These are phyloP conservation scores for Backusella tuberculispora DNA, from an alignment of 192 early-diverging fungal species.

Conservation along the genomic window DNA sequence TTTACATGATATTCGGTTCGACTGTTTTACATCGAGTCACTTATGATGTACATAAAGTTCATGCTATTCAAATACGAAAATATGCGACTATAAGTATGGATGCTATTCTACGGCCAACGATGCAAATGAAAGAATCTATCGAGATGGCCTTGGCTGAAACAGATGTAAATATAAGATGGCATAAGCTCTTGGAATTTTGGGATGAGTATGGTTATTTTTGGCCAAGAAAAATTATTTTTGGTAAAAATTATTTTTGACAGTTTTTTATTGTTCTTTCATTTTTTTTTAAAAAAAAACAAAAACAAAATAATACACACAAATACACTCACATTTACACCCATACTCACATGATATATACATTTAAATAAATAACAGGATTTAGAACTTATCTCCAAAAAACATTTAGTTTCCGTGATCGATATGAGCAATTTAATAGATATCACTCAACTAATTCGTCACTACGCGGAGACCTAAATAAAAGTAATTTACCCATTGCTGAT, in stretches of 20 bases:
- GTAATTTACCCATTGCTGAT: background rate
- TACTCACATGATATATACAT: background rate
- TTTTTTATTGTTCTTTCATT: background rate
- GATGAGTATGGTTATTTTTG: conserved; percentile 6
- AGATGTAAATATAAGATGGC: background rate
- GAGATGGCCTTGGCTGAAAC: background rate
- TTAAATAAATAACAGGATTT: background rate
- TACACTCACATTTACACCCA: background rate
- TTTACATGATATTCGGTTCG: background rate
- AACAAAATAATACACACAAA: background rate
- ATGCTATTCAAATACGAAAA: conserved; percentile 8
- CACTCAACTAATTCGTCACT: background rate
- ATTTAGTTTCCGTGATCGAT: background rate
- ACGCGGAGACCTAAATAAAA: background rate
- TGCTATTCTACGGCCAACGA: background rate
- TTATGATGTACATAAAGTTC: background rate
- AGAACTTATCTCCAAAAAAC: background rate
- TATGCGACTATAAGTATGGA: background rate
- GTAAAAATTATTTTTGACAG: background rate
- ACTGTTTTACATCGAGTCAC: background rate
- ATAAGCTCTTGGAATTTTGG: background rate
- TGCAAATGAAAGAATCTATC: background rate
- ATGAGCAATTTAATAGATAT: background rate
- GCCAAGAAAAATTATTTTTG: background rate
- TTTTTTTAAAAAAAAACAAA: background rate